Percentiles rank a stretch among this genome's conserved stretches.
phyloP scores from a whole-genome alignment of 1,284 basidiomycete genomes.

The Cutaneotrichosporon dermatis region DNA sequence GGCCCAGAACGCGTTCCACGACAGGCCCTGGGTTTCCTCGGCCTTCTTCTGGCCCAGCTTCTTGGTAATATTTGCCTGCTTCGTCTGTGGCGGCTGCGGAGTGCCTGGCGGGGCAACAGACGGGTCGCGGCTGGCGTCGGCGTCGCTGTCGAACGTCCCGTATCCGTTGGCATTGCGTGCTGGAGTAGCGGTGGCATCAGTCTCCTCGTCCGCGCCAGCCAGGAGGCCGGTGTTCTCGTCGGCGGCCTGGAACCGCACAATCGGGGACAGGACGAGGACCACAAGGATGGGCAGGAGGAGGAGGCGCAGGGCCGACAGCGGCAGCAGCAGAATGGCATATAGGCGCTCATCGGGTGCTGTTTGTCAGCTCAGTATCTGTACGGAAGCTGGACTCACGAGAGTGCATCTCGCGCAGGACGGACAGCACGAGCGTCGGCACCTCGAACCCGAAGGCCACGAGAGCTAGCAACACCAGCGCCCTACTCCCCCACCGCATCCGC shows the following conservation, averaged over 20 bases:
- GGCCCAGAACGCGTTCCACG: slow-evolving; percentile 30
- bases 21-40: slow-evolving; percentile 21
- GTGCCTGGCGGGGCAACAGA: slow-evolving; percentile 1
- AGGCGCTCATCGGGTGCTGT: slow-evolving; percentile 23
- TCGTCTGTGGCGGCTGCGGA: slow-evolving; percentile 5
- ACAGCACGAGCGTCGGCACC: slow-evolving; percentile 34
- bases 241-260: slow-evolving; percentile 35
- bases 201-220: neutral
- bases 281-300: slow-evolving; percentile 36
- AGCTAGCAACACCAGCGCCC: slow-evolving; percentile 27
- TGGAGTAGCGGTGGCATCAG: neutral
- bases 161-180: slow-evolving; percentile 15
- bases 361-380: neutral
- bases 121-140: slow-evolving; percentile 7
- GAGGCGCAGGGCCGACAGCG: slow-evolving; percentile 29
- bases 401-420: slow-evolving; percentile 29
- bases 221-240: slow-evolving; percentile 37
- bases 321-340: slow-evolving; percentile 35
- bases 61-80: slow-evolving; percentile 29
- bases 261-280: slow-evolving; percentile 29
- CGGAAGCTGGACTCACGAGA: slow-evolving; percentile 24
- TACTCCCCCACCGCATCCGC: slow-evolving; percentile 34
- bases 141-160: slow-evolving; percentile 30
- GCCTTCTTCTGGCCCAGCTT: slow-evolving; percentile 36
- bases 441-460: slow-evolving; percentile 32